phyloP scores from a whole-genome alignment of 176 grass and related monocot species.

The Oryza glaberrima region DNA sequence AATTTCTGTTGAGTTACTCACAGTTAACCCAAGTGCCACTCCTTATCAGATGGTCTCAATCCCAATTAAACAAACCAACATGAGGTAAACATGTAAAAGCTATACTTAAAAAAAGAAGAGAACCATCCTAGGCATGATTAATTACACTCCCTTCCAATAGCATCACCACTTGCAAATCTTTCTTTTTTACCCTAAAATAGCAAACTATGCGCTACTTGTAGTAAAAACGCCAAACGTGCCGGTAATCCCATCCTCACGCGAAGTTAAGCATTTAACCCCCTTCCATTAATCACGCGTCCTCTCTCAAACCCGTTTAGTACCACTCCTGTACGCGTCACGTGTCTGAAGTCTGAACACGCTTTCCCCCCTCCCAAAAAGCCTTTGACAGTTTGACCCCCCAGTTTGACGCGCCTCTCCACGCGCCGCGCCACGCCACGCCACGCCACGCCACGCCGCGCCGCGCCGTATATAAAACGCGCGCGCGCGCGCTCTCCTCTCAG shows the following conservation, averaged over 20 bases:
- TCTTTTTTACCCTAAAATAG: background rate
- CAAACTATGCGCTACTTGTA: background rate
- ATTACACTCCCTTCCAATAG: background rate
- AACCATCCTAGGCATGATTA: background rate
- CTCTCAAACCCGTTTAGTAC: background rate
- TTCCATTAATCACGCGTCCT: background rate
- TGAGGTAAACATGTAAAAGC: background rate
- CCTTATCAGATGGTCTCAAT: background rate
- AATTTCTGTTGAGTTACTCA: background rate
- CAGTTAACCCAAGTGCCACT: conserved; percentile 2
- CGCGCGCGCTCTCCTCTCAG: background rate
- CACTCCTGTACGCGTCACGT: background rate
- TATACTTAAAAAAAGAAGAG: background rate
- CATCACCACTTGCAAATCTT: background rate
- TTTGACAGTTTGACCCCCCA: conserved; percentile 39
- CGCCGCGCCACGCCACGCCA: background rate
- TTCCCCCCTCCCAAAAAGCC: conserved; percentile 6
- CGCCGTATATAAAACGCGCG: conserved; percentile 26
- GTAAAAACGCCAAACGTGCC: background rate
- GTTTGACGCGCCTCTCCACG: conserved; percentile 25
- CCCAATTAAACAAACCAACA: background rate
- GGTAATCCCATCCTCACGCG: background rate
- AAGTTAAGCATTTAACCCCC: background rate
- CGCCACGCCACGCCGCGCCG: background rate
- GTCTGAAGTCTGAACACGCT: conserved; percentile 22